Evolutionary conservation across 2,329 filamentous ascomycete genomes (phyloP), one percentile per base, ranked within the genome.

Genomic region (Trichoderma asperellum): DNA sequence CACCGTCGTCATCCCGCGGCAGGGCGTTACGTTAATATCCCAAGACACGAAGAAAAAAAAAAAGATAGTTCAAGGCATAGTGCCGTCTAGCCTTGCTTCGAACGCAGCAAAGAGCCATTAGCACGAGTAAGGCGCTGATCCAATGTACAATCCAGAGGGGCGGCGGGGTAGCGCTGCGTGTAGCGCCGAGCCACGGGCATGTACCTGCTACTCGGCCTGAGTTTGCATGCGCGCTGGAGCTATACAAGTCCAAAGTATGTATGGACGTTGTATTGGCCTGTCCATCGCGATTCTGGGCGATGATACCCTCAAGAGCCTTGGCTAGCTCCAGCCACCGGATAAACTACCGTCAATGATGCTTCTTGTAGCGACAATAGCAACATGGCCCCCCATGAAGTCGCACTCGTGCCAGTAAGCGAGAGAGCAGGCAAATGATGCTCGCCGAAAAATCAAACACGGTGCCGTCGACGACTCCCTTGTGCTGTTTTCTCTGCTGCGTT

Each of bases 141-240:
- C 63, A 66, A 66, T 47, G 63, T 66, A 55, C 63, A 67, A 67
- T 67, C 63, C n/a, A 67, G 63, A 67, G 63, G 63, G 63, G 63
- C 63, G 63, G 63, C 63, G 63, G 63, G 63, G 63, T 67, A 67
- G 40, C 63, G 14, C 40, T 67, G 27, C 37, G 40, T 67, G 63
- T 67, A 67, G 63, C 63, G 63, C 55, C 63, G 63, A 67, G 55
- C 53, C 35, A 49, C 14, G 10, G 18, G 55, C 63, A 58, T 18
- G 63, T 67, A 67, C 55, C 63, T 67, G 63, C 53, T 57, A 66
- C 53, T 66, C 63, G 63, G 27, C 62, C 40, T 34, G 63, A 58
- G 49, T 27, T 43, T 18, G 32, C 16, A 56, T 37, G 53, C n/a
- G 37, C 29, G 21, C 52, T 35, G 49, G 16, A 43, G 62, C 24